Conservation (phyloP, 257 asterid genomes). For the Euphrasia confusa region DNA sequence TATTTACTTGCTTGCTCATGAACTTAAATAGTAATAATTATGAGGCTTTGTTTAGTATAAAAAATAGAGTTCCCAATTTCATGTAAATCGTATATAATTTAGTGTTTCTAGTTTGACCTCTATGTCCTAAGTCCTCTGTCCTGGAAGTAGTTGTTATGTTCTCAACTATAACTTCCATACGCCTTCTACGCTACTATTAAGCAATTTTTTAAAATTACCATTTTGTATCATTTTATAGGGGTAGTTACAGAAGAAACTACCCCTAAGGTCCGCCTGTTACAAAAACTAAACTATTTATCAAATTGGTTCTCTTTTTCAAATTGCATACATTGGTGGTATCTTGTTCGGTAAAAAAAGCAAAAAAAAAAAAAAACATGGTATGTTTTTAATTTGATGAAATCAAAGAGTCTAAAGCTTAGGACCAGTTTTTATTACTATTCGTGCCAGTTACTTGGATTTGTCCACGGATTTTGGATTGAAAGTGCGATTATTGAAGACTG, state of each 20-base stretch:
- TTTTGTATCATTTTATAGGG: background rate
- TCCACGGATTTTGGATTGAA: background rate
- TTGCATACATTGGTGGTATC: no score
- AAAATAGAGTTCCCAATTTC: conserved; percentile 7
- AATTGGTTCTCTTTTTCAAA: no score
- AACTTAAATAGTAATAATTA: background rate
- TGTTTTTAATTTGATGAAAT: no score
- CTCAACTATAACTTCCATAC: no score
- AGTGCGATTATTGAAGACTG: conserved; percentile 3
- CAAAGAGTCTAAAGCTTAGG: no score
- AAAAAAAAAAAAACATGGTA: no score
- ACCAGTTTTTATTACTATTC: background rate
- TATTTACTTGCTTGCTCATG: background rate
- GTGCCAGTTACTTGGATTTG: background rate
- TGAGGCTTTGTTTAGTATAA: background rate
- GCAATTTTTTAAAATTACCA: background rate
- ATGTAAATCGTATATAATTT: background rate
- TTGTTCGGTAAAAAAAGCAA: no score
- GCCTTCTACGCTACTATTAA: no score
- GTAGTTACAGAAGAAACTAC: no score
- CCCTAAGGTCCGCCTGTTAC: background rate
- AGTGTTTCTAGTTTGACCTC: background rate
- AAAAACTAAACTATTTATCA: background rate
- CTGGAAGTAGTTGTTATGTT: background rate
- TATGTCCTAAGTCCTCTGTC: background rate